Conservation (phyloP, 208 protist genomes). For the Eutreptiella sp. region DNA sequence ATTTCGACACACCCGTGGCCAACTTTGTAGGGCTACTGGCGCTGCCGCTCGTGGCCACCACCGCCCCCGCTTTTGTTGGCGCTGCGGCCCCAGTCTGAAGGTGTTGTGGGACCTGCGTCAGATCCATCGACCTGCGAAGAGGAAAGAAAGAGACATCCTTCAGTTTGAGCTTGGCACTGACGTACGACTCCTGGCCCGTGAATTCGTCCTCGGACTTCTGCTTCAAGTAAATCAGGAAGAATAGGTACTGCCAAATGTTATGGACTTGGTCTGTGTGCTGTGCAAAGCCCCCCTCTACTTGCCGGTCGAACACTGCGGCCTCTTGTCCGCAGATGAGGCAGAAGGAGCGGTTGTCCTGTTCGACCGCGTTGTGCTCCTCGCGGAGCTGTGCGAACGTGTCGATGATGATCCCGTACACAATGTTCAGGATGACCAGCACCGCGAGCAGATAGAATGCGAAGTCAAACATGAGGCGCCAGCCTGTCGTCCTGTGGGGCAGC, state of each 20-base stretch:
- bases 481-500: constrained; percentile 6
- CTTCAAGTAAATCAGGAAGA: constrained; percentile 37
- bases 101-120: too few species aligned
- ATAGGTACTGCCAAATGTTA: constrained; percentile 53
- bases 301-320: constrained; percentile 41
- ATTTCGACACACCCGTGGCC: too few species aligned
- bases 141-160: constrained; percentile 35
- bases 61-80: too few species aligned
- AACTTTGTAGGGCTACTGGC: too few species aligned
- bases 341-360: constrained; percentile 39
- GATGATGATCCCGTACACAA: constrained; percentile 62
- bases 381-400: constrained; percentile 42
- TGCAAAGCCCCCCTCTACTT: constrained; percentile 33
- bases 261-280: constrained; percentile 45
- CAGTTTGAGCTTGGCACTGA: constrained; percentile 29
- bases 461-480: constrained; percentile 37
- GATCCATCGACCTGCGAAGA: constrained; percentile 50
- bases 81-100: too few species aligned
- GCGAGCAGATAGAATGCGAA: constrained; percentile 53
- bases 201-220: constrained; percentile 45
- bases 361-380: constrained; percentile 28
- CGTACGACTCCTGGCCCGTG: constrained; percentile 55
- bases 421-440: constrained; percentile 55
- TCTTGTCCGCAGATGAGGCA: constrained; percentile 61
- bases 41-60: too few species aligned